phyloP scores from a whole-genome alignment of 2,329 filamentous ascomycete genomes.

The Allantophomopsis cytisporea region DNA sequence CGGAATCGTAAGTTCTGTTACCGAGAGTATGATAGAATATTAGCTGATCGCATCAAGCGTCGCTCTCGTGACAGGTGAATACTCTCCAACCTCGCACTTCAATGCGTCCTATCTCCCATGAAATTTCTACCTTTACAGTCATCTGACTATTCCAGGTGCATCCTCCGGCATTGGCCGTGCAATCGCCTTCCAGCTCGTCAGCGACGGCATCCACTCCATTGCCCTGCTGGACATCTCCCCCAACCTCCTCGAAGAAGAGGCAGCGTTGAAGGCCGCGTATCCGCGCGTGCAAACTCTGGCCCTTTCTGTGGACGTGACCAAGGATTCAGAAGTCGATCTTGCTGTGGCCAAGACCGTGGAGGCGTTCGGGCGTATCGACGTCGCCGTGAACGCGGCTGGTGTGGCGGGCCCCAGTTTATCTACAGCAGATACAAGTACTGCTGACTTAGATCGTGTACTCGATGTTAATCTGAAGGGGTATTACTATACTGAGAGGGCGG shows the following conservation, averaged over 20 bases:
- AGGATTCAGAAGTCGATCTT: constrained; percentile 7
- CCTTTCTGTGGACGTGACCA: constrained; percentile 5
- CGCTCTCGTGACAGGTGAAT: too few relatives aligned
- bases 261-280: not conserved
- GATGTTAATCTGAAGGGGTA: constrained; percentile 21
- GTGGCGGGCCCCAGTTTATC: constrained; percentile 2
- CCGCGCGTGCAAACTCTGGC: constrained; percentile 1
- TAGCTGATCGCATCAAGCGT: too few relatives aligned
- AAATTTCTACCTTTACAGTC: too few relatives aligned
- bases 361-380: constrained; percentile 36
- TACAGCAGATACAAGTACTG: constrained; percentile 8
- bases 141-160: constrained; percentile 5
- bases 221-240: not conserved
- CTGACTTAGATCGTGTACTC: constrained; percentile 15
- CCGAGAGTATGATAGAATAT: too few relatives aligned
- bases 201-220: not conserved
- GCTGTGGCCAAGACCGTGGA: constrained; percentile 21
- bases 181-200: constrained; percentile 7
- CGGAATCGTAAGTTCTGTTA: too few relatives aligned
- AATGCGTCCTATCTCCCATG: too few relatives aligned
- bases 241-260: not conserved
- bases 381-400: constrained; percentile 37
- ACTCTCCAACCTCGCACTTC: too few relatives aligned
- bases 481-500: constrained; percentile 20
- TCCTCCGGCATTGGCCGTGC: constrained; percentile 11